phyloP scores from a whole-genome alignment of 768 basidiomycete genomes.

The Phaeotremella skinneri region DNA sequence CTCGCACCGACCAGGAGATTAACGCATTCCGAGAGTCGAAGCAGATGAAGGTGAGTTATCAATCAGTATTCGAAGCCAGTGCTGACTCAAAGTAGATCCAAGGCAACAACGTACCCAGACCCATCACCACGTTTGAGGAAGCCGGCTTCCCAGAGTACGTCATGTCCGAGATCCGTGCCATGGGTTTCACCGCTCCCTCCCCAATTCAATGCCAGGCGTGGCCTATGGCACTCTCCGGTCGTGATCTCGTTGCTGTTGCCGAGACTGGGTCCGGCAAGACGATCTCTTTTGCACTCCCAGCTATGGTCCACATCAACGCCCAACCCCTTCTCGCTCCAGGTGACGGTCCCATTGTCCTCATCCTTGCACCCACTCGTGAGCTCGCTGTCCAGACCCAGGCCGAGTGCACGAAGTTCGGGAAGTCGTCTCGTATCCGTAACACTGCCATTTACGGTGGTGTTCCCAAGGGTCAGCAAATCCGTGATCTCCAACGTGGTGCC shows the following conservation, averaged over 20 bases:
- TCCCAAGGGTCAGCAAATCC: conserved; percentile 96
- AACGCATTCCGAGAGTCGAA: conserved; percentile 78
- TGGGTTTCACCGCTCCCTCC: conserved; percentile 86
- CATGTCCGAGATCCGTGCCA: conserved; percentile 85
- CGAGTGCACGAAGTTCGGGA: conserved; percentile 97
- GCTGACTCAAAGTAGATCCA: conserved; percentile 62
- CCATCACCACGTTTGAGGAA: conserved; percentile 88
- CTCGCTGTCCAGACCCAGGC: conserved; percentile 98
- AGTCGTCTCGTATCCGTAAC: conserved; percentile 85
- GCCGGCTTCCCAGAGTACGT: conserved; percentile 95
- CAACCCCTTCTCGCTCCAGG: conserved; percentile 90
- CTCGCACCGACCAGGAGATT: conserved; percentile 77
- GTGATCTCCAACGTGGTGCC: conserved; percentile 93
- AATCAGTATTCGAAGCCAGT: background rate
- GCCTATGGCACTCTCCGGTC: conserved; percentile 95
- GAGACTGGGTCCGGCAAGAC: conserved; percentile 99
- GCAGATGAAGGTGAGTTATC: conserved; percentile 72
- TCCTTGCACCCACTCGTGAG: conserved; percentile 96
- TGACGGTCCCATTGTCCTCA: conserved; percentile 94
- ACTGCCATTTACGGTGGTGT: conserved; percentile 99
- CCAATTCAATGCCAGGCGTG: conserved; percentile 98
- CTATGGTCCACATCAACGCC: conserved; percentile 99
- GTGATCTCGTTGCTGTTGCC: conserved; percentile 87
- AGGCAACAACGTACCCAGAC: conserved; percentile 82
- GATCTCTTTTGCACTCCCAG: conserved; percentile 95